Base-by-base conservation (phyloP, 768 basidiomycete genomes). In the Myochromella boudieri region DNA sequence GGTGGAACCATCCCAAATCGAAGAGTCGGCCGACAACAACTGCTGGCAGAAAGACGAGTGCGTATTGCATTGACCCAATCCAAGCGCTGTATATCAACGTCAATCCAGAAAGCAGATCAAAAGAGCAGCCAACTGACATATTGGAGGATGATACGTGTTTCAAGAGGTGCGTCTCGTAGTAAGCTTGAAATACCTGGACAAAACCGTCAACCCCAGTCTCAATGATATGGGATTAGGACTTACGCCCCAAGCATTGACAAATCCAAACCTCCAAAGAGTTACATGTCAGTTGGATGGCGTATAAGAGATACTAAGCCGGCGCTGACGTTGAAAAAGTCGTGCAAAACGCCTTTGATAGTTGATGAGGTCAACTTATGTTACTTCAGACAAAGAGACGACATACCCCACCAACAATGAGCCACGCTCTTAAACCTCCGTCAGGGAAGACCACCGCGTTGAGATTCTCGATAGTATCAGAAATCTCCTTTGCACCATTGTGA, bases 221-320 rank as follows among this genome's bases (percentile, higher is more conserved):
- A 33, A 38, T 14, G 15, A 39, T 11, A 20, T 32, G 15, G 38
- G 29, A 22, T 25, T 11, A 12, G 21, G n/a, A 65, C 71, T 52
- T 50, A 80, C 81, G 34, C 81, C 81, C 77, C 78, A 80, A 0
- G 75, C 66, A 52, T 80, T 82, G 11, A 80, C 69, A 43, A 74
- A 71, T 3, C 81, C 81, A 53, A 80, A 76, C 7, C 77, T 79
- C 22, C 21, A 42, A 18, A 34, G 20, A 12, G 39, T 48, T 34
- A n/a, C n/a, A n/a, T n/a, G n/a, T n/a, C n/a, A n/a, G n/a, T n/a
- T n/a, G n/a, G n/a, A n/a, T n/a, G n/a, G n/a, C n/a, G n/a, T n/a
- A n/a, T n/a, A n/a, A n/a, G n/a, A n/a, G n/a, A n/a, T n/a, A n/a
- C n/a, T n/a, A 8, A 29, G 28, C 28, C 8, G 28, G 28, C 20